Evolutionary conservation across 2,329 filamentous ascomycete species (phyloP).

Genomic region (Ceratocystis smalleyi): DNA sequence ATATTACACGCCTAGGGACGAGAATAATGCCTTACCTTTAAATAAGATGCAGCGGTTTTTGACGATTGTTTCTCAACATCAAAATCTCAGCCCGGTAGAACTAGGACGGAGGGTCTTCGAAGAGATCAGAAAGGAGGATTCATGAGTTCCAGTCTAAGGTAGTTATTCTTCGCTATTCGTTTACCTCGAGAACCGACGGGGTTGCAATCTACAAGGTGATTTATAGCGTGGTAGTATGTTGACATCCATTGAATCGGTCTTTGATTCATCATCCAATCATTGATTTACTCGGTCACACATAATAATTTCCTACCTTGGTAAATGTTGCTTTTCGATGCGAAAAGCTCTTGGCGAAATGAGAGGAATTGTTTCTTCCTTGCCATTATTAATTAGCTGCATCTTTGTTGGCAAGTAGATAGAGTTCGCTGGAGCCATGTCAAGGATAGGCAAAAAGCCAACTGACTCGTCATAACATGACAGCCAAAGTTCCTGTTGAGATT

Average conservation of each 20-base stretch:
- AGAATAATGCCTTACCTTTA: neutral
- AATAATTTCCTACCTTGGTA: too few species aligned
- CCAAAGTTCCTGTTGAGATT: neutral
- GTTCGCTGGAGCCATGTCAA: too few species aligned
- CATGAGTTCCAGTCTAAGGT: conserved; percentile 29
- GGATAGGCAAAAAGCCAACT: too few species aligned
- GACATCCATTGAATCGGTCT: neutral
- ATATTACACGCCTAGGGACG: neutral
- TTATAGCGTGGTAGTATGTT: conserved; percentile 11
- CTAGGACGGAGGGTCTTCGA: conserved; percentile 61
- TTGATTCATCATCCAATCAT: neutral
- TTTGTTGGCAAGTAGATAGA: too few species aligned
- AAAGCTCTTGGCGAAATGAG: too few species aligned
- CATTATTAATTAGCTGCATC: neutral
- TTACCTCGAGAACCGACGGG: conserved; percentile 75
- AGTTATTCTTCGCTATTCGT: conserved; percentile 78
- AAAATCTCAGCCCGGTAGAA: conserved; percentile 59
- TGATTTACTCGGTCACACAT: neutral
- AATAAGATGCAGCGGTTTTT: too few species aligned
- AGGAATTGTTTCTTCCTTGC: neutral
- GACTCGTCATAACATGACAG: too few species aligned
- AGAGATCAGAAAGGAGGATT: conserved; percentile 43
- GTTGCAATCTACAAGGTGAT: conserved; percentile 17
- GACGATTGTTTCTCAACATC: conserved; percentile 59
- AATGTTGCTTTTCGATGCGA: too few species aligned